phyloP scores from a whole-genome alignment of 2,329 filamentous ascomycete species.

The Sclerotiophoma versabilis region DNA sequence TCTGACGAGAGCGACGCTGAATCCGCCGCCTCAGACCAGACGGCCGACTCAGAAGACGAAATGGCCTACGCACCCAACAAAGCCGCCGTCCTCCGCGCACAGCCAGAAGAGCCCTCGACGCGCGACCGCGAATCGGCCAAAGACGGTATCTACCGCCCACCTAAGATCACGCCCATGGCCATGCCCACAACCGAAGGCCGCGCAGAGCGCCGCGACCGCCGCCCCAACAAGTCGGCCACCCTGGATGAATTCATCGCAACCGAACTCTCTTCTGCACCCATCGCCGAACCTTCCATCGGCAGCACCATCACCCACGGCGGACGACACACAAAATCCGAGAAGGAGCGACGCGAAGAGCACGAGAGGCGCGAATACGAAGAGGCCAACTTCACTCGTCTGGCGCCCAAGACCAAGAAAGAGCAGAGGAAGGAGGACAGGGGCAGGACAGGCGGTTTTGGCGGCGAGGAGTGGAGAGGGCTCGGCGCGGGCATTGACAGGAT shows the following conservation, averaged over 20 bases:
- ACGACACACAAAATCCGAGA: constrained; percentile 76
- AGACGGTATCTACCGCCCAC: constrained; percentile 85
- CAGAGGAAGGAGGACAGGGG: constrained; percentile 65
- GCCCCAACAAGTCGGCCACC: constrained; percentile 76
- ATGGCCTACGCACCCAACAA: constrained; percentile 70
- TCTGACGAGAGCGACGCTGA: constrained; percentile 52
- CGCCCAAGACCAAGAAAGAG: constrained; percentile 88
- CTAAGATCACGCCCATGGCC: constrained; percentile 82
- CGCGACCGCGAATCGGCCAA: constrained; percentile 44
- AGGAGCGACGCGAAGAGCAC: constrained; percentile 77
- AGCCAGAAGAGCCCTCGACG: constrained; percentile 26
- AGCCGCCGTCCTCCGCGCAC: constrained; percentile 50
- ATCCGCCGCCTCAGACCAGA: constrained; percentile 38
- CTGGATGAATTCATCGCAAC: constrained; percentile 91
- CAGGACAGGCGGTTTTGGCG: constrained; percentile 71
- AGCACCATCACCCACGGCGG: constrained; percentile 84
- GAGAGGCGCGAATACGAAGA: constrained; percentile 91
- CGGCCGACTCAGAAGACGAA: constrained; percentile 59
- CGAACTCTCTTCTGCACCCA: constrained; percentile 81
- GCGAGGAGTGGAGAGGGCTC: constrained; percentile 90
- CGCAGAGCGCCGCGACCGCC: constrained; percentile 67
- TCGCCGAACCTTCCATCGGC: constrained; percentile 88
- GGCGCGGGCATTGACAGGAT: constrained; percentile 88
- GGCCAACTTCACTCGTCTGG: constrained; percentile 85
- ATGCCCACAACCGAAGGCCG: constrained; percentile 74